Evolutionary conservation across 345 rosid genomes (phyloP).

Genomic region (Psidium guajava): DNA sequence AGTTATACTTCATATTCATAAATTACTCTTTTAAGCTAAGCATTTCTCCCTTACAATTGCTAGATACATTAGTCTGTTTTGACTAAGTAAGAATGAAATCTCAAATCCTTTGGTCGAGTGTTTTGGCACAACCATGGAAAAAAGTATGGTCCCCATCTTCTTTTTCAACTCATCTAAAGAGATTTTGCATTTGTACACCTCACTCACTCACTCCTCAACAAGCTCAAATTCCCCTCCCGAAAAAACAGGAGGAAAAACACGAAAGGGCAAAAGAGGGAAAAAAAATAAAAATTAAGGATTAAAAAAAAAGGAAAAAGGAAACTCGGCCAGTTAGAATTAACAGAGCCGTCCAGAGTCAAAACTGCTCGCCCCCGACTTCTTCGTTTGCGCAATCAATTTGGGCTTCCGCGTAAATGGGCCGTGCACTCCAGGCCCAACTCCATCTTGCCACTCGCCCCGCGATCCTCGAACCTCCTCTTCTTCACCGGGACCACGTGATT

Average conservation of each 20-base stretch:
- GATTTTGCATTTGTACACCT: not conserved
- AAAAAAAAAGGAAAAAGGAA: not conserved
- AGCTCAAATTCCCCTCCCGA: not conserved
- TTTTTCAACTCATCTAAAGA: not conserved
- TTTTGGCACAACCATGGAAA: not conserved
- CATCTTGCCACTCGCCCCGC: slow-evolving; percentile 34
- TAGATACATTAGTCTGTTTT: not conserved
- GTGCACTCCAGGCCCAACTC: slow-evolving; percentile 40
- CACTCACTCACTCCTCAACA: not conserved
- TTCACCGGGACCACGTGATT: slow-evolving; percentile 61
- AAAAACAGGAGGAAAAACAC: not conserved
- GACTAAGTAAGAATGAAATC: not conserved
- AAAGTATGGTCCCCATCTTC: not conserved
- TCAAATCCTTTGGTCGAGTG: not conserved
- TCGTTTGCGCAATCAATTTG: not conserved
- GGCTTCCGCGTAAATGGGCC: not conserved
- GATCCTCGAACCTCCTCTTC: slow-evolving; percentile 41
- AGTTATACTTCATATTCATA: not conserved
- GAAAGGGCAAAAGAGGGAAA: not conserved
- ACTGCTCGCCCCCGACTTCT: not conserved
- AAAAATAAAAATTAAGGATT: not conserved
- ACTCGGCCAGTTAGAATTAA: not conserved
- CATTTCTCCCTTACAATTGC: not conserved
- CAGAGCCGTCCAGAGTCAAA: not conserved
- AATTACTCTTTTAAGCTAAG: too few relatives aligned